Evolutionary conservation across 305 asterid species (phyloP).

Genomic region (Salvia sclarea): DNA sequence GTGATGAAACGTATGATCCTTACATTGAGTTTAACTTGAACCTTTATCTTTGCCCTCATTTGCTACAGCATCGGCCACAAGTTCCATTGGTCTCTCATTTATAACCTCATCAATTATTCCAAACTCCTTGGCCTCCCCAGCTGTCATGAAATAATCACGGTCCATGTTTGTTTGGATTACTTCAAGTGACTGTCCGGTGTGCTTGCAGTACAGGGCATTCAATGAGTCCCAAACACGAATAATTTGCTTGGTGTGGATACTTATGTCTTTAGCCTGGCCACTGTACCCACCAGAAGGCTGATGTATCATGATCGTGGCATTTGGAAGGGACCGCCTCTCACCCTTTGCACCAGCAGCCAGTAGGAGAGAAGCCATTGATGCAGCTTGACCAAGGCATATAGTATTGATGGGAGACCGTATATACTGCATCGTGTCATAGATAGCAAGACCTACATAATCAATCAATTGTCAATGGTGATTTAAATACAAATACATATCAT

Average conservation of each 20-base stretch:
- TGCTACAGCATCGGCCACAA: slow-evolving; percentile 72
- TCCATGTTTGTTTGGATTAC: slow-evolving; percentile 75
- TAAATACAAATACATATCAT: background rate
- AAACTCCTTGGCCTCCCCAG: slow-evolving; percentile 88
- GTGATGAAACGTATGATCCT: slow-evolving; percentile 27
- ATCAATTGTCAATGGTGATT: background rate
- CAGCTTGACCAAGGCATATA: slow-evolving; percentile 92
- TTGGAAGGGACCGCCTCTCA: slow-evolving; percentile 84
- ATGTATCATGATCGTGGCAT: slow-evolving; percentile 89
- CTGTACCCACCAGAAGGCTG: slow-evolving; percentile 96
- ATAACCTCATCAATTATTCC: slow-evolving; percentile 94
- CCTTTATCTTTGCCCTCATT: slow-evolving; percentile 61
- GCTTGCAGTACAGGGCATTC: slow-evolving; percentile 73
- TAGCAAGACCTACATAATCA: slow-evolving; percentile 76
- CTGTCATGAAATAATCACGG: slow-evolving; percentile 90
- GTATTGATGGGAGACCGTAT: slow-evolving; percentile 90
- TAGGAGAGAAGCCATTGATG: slow-evolving; percentile 96
- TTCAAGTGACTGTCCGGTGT: slow-evolving; percentile 79
- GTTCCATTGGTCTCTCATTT: slow-evolving; percentile 70
- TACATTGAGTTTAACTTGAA: slow-evolving; percentile 55
- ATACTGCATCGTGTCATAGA: slow-evolving; percentile 94
- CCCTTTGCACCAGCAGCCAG: slow-evolving; percentile 98
- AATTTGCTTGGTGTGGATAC: slow-evolving; percentile 84
- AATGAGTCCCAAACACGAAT: slow-evolving; percentile 81
- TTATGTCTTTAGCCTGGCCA: slow-evolving; percentile 92